Evolutionary conservation across 805 yeast species (phyloP).

Genomic region (Jamesozyma lodderae): DNA sequence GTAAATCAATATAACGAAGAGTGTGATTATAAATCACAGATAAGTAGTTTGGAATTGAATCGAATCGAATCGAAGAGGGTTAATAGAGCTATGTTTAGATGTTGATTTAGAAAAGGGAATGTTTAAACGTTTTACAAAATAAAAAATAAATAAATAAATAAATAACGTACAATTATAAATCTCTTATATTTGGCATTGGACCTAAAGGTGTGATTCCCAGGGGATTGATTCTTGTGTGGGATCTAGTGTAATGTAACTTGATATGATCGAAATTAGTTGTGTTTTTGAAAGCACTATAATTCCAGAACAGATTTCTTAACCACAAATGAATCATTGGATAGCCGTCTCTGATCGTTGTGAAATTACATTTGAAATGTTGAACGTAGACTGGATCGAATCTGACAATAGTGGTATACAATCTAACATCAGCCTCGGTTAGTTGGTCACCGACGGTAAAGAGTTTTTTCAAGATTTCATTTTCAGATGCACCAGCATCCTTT

Average conservation of each 20-base stretch:
- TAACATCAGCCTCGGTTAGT: constrained; percentile 84
- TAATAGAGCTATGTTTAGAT: neutral
- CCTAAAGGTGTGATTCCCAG: constrained; percentile 79
- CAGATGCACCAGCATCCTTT: constrained; percentile 33
- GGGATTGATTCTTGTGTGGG: constrained; percentile 76
- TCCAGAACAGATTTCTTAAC: constrained; percentile 80
- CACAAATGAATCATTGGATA: constrained; percentile 74
- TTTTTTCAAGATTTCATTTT: constrained; percentile 14
- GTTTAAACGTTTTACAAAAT: constrained; percentile 30
- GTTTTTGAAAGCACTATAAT: constrained; percentile 55
- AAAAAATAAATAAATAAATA: neutral
- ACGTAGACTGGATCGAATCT: constrained; percentile 91
- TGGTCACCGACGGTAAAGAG: constrained; percentile 50
- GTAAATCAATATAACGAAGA: too few species aligned
- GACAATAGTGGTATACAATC: constrained; percentile 77
- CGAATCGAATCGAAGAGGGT: too few species aligned
- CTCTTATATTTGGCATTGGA: constrained; percentile 68
- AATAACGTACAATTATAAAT: constrained; percentile 23
- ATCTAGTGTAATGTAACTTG: constrained; percentile 82
- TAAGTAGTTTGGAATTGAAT: too few species aligned
- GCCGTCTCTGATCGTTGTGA: constrained; percentile 67
- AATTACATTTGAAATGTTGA: constrained; percentile 91
- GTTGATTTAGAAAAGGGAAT: neutral
- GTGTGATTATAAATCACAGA: too few species aligned
- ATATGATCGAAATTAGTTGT: constrained; percentile 87